Conservation (phyloP, 306 rosid species). For the Elaeagnus macrophylla region DNA sequence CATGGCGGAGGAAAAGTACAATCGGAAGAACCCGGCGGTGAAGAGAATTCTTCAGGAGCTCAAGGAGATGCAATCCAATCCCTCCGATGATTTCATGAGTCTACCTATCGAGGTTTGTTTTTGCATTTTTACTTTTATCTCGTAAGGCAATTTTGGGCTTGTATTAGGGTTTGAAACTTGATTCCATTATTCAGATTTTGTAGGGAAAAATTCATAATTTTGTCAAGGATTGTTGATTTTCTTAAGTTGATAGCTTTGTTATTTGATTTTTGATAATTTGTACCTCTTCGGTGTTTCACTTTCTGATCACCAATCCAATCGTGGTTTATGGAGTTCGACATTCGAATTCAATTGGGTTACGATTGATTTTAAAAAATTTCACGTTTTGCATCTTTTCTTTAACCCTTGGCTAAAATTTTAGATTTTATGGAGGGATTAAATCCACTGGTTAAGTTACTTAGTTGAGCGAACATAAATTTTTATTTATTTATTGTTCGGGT, state of each 20-base stretch:
- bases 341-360: not conserved
- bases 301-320: not conserved
- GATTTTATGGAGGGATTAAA: not conserved
- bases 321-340: not conserved
- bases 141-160: not conserved
- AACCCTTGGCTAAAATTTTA: not conserved
- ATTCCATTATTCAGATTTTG: not conserved
- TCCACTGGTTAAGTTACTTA: not conserved
- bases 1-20: conserved; percentile 80
- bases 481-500: too few species aligned
- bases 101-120: conserved; percentile 78
- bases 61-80: conserved; percentile 90
- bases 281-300: not conserved
- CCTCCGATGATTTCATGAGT: conserved; percentile 92
- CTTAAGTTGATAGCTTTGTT: not conserved
- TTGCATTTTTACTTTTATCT: not conserved
- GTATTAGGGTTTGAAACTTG: not conserved
- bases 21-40: conserved; percentile 79
- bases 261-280: not conserved
- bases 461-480: too few species aligned
- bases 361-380: not conserved
- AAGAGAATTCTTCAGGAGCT: conserved; percentile 92
- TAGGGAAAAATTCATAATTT: not conserved
- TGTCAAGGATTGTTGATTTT: not conserved
- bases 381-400: not conserved